Percentiles rank a stretch among this genome's conserved stretches.
These are phyloP conservation scores for Torulaspora microellipsoides DNA, from an alignment of 805 yeast species.

Conservation along the genomic window DNA sequence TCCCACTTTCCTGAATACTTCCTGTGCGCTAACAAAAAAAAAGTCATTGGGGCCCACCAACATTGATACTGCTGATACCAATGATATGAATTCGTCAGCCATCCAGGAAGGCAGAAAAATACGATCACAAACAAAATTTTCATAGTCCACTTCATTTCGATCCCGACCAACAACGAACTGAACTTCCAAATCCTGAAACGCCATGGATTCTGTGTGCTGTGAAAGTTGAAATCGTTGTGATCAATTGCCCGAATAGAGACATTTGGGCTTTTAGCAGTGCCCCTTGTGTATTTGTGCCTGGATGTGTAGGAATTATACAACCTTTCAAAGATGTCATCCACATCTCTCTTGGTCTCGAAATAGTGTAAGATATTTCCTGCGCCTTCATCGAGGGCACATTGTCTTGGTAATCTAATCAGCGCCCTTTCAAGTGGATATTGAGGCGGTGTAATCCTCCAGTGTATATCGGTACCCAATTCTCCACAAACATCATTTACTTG, in stretches of 20 bases:
- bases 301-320: constrained; percentile 44
- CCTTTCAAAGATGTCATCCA: constrained; percentile 43
- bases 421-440: constrained; percentile 41
- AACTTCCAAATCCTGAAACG: constrained; percentile 40
- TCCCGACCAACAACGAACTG: constrained; percentile 32
- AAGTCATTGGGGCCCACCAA: constrained; percentile 41
- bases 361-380: constrained; percentile 42
- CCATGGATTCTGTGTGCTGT: constrained; percentile 35
- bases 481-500: constrained; percentile 24
- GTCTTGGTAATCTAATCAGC: constrained; percentile 39
- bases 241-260: constrained; percentile 37
- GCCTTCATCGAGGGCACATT: constrained; percentile 45
- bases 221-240: constrained; percentile 40
- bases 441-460: constrained; percentile 38
- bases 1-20: constrained; percentile 39
- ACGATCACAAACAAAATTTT: constrained; percentile 37
- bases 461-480: constrained; percentile 21
- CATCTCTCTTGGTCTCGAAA: constrained; percentile 41
- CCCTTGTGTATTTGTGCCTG: constrained; percentile 26
- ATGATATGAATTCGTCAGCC: constrained; percentile 37
- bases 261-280: constrained; percentile 3
- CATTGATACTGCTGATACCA: constrained; percentile 44
- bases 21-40: constrained; percentile 40
- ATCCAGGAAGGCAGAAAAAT: constrained; percentile 41
- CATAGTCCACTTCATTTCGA: constrained; percentile 42